phyloP scores from a whole-genome alignment of 2,329 filamentous ascomycete species.

The Pleomassaria siparia region DNA sequence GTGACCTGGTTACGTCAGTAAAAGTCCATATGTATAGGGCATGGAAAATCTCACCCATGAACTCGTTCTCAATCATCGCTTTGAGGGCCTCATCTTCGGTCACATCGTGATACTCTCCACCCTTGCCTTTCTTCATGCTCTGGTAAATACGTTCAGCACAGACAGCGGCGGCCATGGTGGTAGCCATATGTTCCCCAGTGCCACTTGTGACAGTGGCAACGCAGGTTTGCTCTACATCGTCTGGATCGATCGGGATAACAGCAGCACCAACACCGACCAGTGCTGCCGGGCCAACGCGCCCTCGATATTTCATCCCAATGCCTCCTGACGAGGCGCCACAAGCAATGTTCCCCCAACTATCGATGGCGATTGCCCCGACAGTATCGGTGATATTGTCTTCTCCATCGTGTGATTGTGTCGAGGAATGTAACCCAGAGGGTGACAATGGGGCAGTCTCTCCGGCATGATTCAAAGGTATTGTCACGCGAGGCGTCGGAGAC shows the following conservation, averaged over 20 bases:
- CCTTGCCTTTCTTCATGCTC: conserved; percentile 60
- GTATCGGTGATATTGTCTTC: conserved; percentile 82
- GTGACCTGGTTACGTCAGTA: conserved; percentile 54
- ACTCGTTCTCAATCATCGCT: conserved; percentile 82
- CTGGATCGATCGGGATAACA: conserved; percentile 74
- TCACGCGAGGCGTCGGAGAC: conserved; percentile 8
- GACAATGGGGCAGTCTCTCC: conserved; percentile 13
- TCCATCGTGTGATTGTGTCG: conserved; percentile 5
- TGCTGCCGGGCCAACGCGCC: conserved; percentile 87
- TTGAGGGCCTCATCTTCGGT: conserved; percentile 78
- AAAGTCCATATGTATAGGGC: background rate
- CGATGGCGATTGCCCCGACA: conserved; percentile 92
- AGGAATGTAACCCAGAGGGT: background rate
- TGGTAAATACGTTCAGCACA: conserved; percentile 85
- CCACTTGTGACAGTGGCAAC: conserved; percentile 90
- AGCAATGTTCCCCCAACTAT: conserved; percentile 81
- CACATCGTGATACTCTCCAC: conserved; percentile 65
- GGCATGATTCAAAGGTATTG: conserved; percentile 16
- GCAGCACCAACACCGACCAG: conserved; percentile 89
- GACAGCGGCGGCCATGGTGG: conserved; percentile 83
- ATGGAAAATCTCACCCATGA: conserved; percentile 64
- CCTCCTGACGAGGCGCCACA: conserved; percentile 95
- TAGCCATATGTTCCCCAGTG: conserved; percentile 97
- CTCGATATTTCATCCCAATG: conserved; percentile 97
- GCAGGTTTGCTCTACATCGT: conserved; percentile 67